A percentile compares a stretch with the other conserved stretches of the same genome.
Conservation (phyloP, 257 asterid genomes). For the Pogostemon cablin region DNA sequence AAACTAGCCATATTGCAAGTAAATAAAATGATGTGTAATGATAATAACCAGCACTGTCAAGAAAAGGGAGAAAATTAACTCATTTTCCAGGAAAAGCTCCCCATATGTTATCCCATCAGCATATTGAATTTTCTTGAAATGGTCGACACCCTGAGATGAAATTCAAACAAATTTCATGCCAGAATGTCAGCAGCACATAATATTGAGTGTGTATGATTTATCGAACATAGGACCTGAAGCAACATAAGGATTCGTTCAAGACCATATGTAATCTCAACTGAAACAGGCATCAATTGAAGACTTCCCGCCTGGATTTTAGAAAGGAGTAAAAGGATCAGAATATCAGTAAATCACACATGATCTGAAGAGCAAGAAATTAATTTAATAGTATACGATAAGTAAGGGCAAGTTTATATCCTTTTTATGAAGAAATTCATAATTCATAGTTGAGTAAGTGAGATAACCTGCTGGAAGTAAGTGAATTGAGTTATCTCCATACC, state of each 20-base stretch:
- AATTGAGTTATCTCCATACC: constrained; percentile 99
- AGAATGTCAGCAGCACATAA: constrained; percentile 26
- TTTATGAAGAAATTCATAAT: neutral
- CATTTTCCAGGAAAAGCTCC: constrained; percentile 94
- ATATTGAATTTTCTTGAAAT: constrained; percentile 93
- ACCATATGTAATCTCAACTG: constrained; percentile 97
- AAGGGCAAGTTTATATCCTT: constrained; percentile 26
- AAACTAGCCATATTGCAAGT: constrained; percentile 10
- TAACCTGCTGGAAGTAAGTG: constrained; percentile 99
- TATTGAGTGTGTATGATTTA: constrained; percentile 27
- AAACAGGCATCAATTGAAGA: constrained; percentile 80
- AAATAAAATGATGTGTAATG: constrained; percentile 2
- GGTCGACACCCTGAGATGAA: constrained; percentile 90
- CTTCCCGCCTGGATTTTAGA: constrained; percentile 81
- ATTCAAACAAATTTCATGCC: constrained; percentile 31
- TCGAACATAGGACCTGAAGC: constrained; percentile 75
- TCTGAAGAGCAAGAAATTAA: constrained; percentile 20
- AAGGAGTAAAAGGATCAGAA: constrained; percentile 26
- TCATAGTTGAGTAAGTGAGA: constrained; percentile 26
- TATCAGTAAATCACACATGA: constrained; percentile 19
- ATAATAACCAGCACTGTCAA: constrained; percentile 30
- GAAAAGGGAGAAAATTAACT: constrained; percentile 47
- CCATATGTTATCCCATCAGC: constrained; percentile 97
- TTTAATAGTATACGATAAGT: constrained; percentile 12
- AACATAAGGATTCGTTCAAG: constrained; percentile 96